Conservation (phyloP, 306 rosid genomes). For the Oxytropis ochrocephala region DNA sequence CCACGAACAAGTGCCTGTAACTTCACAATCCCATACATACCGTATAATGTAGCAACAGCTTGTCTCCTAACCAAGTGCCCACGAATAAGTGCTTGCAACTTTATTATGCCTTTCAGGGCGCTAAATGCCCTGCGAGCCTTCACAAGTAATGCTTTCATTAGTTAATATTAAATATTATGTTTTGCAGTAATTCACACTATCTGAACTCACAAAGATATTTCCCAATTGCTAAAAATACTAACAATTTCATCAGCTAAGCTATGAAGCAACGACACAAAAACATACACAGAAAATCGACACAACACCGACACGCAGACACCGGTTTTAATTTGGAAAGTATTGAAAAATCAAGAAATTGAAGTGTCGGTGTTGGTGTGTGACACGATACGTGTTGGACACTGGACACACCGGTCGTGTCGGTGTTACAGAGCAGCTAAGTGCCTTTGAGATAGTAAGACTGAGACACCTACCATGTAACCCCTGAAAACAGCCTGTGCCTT, state of each 20-base stretch:
- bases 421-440: not conserved
- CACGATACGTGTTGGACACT: too few relatives aligned
- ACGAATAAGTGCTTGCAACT: slow-evolving; percentile 90
- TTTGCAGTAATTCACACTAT: not conserved
- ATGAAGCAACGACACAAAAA: too few relatives aligned
- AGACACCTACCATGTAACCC: slow-evolving; percentile 68
- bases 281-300: too few relatives aligned
- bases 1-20: slow-evolving; percentile 74
- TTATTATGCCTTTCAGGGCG: slow-evolving; percentile 83
- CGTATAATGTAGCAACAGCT: slow-evolving; percentile 61
- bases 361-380: too few relatives aligned
- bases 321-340: too few relatives aligned
- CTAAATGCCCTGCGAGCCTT: slow-evolving; percentile 88
- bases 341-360: too few relatives aligned
- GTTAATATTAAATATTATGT: slow-evolving; percentile 3
- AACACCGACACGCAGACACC: too few relatives aligned
- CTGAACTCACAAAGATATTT: slow-evolving; percentile 1
- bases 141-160: slow-evolving; percentile 30
- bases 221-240: not conserved
- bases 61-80: slow-evolving; percentile 89
- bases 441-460: not conserved
- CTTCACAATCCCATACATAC: slow-evolving; percentile 67
- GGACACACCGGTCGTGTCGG: too few relatives aligned
- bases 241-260: too few relatives aligned
- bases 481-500: slow-evolving; percentile 70